phyloP scores from a whole-genome alignment of 75 land plant genomes.

The Picea sitchensis region DNA sequence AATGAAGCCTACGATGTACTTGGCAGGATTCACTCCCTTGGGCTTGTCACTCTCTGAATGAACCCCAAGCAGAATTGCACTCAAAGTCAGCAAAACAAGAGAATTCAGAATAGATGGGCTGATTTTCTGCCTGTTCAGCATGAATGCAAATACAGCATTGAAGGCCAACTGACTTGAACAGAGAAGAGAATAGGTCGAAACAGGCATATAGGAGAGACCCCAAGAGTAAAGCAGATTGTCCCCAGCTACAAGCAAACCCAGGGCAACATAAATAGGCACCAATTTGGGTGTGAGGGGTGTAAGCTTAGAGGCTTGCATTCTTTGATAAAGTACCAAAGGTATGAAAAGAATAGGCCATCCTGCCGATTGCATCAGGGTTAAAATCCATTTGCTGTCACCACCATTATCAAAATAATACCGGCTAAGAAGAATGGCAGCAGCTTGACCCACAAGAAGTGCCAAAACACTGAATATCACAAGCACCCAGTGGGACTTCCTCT shows the following conservation, averaged over 20 bases:
- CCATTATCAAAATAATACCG: constrained; percentile 45
- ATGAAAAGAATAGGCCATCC: constrained; percentile 39
- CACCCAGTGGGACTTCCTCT: constrained; percentile 16
- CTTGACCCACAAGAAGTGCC: constrained; percentile 41
- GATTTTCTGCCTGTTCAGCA: constrained; percentile 39
- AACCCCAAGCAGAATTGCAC: constrained; percentile 36
- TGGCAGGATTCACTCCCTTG: constrained; percentile 2
- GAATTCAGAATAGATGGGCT: constrained; percentile 43
- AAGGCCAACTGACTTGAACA: constrained; percentile 58
- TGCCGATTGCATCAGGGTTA: constrained; percentile 44
- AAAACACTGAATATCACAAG: constrained; percentile 27
- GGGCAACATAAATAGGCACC: constrained; percentile 15
- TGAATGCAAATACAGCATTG: constrained; percentile 49
- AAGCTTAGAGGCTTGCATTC: neutral
- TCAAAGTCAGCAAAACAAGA: constrained; percentile 42
- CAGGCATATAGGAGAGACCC: constrained; percentile 45
- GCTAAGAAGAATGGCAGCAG: constrained; percentile 43
- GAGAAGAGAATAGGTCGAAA: constrained; percentile 49
- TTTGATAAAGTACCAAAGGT: constrained; percentile 17
- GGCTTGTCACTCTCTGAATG: constrained; percentile 17
- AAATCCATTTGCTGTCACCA: constrained; percentile 57
- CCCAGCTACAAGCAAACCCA: constrained; percentile 30
- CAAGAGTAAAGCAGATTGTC: constrained; percentile 41
- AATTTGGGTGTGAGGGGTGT: constrained; percentile 13
- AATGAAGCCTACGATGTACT: constrained; percentile 31